Percentiles rank a stretch among this genome's conserved stretches.
These are phyloP conservation scores for Russula dissimulans DNA, from an alignment of 768 basidiomycete species.

Conservation along the genomic window DNA sequence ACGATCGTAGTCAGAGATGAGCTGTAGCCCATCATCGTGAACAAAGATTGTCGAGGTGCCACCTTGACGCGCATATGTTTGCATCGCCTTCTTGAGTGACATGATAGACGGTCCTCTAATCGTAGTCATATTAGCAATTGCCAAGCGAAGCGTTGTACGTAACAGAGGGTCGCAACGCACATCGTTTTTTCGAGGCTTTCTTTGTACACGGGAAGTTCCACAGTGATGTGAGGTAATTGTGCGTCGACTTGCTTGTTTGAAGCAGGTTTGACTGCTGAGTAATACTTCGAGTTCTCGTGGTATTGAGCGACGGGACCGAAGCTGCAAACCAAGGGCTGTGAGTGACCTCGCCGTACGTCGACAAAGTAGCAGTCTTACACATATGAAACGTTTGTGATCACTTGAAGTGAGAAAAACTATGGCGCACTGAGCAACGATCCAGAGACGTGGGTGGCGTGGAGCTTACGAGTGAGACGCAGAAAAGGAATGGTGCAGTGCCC, in stretches of 20 bases:
- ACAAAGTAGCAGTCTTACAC: slow-evolving; percentile 35
- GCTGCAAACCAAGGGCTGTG: slow-evolving; percentile 27
- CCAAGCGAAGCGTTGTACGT: background rate
- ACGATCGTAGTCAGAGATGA: slow-evolving; percentile 51
- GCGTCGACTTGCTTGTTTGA: slow-evolving; percentile 55
- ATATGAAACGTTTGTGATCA: slow-evolving; percentile 54
- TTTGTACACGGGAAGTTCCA: slow-evolving; percentile 86
- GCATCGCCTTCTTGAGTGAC: slow-evolving; percentile 78
- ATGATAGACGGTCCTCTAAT: slow-evolving; percentile 61
- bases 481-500: slow-evolving; percentile 56
- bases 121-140: background rate
- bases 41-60: slow-evolving; percentile 72
- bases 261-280: slow-evolving; percentile 57
- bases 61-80: slow-evolving; percentile 87
- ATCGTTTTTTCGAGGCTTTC: slow-evolving; percentile 76
- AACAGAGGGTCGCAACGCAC: slow-evolving; percentile 36
- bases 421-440: background rate
- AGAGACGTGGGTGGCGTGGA: background rate
- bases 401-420: slow-evolving; percentile 69
- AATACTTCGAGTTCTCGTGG: slow-evolving; percentile 77
- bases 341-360: background rate
- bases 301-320: slow-evolving; percentile 80
- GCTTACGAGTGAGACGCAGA: slow-evolving; percentile 67
- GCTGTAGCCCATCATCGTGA: slow-evolving; percentile 78
- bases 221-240: slow-evolving; percentile 62